A percentile compares a stretch with the other conserved stretches of the same genome.
Conservation (phyloP, 2,329 filamentous ascomycete species). For the Epichloe bromicola region DNA sequence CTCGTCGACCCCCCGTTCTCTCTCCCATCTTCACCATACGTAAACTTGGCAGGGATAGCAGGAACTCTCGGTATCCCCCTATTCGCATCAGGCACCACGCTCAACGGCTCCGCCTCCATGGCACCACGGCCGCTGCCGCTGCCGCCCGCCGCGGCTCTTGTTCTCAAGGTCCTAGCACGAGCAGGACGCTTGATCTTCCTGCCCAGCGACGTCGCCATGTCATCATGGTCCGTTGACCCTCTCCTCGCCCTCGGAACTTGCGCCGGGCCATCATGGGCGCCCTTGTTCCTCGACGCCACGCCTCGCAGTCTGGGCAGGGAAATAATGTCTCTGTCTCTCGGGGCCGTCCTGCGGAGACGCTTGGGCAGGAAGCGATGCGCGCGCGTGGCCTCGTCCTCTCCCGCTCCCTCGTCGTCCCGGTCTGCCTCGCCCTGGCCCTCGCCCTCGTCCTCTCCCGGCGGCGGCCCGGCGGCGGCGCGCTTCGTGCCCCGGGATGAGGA, state of each 20-base stretch:
- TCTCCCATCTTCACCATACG: conserved; percentile 19
- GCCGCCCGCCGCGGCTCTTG: not conserved
- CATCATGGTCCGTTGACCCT: not conserved
- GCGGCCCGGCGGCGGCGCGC: conserved; percentile 27
- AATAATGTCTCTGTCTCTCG: conserved; percentile 26
- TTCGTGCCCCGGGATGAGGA: conserved; percentile 37
- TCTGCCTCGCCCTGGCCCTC: conserved; percentile 4
- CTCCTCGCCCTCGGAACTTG: not conserved
- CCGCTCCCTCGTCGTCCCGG: conserved; percentile 7
- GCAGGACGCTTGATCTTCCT: conserved; percentile 3
- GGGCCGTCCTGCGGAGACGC: conserved; percentile 39
- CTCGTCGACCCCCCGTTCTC: conserved; percentile 15
- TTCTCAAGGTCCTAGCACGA: conserved; percentile 3
- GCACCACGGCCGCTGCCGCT: not conserved
- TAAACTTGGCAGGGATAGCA: conserved; percentile 30
- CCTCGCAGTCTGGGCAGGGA: conserved; percentile 20
- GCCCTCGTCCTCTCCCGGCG: conserved; percentile 11
- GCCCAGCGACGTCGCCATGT: not conserved
- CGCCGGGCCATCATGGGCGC: too few species aligned
- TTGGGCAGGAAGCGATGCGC: conserved; percentile 15
- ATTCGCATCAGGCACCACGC: conserved; percentile 32
- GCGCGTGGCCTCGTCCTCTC: conserved; percentile 10
- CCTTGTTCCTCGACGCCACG: conserved; percentile 11
- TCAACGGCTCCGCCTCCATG: conserved; percentile 16
- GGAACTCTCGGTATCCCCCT: conserved; percentile 33